phyloP scores from a whole-genome alignment of 1,284 basidiomycete genomes.

The Chondrostereum purpureum region DNA sequence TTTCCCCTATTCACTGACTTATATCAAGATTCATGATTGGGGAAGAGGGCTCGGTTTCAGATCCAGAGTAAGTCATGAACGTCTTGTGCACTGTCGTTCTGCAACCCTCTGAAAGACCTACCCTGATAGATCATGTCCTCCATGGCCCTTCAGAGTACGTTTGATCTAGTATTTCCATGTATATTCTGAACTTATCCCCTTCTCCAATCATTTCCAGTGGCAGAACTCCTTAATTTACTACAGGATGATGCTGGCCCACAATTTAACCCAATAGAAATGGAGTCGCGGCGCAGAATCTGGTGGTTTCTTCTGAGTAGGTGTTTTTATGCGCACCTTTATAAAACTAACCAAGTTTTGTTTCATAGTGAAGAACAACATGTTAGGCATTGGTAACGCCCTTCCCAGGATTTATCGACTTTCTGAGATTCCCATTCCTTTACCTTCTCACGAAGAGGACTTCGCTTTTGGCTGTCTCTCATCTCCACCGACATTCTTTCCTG shows the following conservation, averaged over 20 bases:
- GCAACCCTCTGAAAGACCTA: not conserved
- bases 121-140: not conserved
- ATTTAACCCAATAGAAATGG: not conserved
- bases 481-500: slow-evolving; percentile 13
- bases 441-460: slow-evolving; percentile 15
- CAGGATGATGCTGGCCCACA: not conserved
- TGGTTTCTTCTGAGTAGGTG: slow-evolving; percentile 11
- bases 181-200: not conserved
- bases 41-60: not conserved
- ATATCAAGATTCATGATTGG: not conserved
- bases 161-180: not conserved
- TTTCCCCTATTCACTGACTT: not conserved
- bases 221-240: not conserved
- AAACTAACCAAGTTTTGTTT: too few relatives aligned
- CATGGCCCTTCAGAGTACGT: not conserved
- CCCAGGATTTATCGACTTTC: slow-evolving; percentile 13
- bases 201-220: too few relatives aligned
- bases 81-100: not conserved
- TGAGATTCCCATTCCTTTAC: slow-evolving; percentile 15
- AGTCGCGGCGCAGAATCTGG: slow-evolving; percentile 1
- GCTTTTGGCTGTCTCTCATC: slow-evolving; percentile 13
- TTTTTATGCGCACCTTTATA: slow-evolving; percentile 12
- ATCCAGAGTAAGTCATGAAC: not conserved
- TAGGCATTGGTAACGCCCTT: too few relatives aligned
- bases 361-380: too few relatives aligned